These are phyloP conservation scores for Jatropha curcas DNA, from an alignment of 345 rosid species.

Conservation along the genomic window DNA sequence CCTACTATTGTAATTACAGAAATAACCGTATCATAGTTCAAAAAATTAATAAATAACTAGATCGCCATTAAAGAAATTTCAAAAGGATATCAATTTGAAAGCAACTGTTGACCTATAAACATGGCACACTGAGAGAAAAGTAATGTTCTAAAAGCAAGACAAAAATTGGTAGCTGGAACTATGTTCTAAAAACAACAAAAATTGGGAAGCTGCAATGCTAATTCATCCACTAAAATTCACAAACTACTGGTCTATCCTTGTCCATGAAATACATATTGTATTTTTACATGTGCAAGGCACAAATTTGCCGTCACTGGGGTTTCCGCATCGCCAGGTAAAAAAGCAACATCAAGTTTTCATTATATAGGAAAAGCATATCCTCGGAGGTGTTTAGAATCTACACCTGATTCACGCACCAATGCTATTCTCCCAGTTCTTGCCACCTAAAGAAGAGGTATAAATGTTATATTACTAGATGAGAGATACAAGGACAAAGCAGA, in stretches of 20 bases:
- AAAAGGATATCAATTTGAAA: too few species aligned
- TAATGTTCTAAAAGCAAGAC: neutral
- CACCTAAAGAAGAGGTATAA: slow-evolving; percentile 45
- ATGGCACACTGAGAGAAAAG: too few species aligned
- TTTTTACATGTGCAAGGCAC: too few species aligned
- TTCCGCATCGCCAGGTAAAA: neutral
- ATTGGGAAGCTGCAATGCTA: neutral
- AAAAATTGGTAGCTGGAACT: neutral
- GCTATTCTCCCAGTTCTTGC: slow-evolving; percentile 96
- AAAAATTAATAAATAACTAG: too few species aligned
- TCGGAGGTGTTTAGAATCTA: slow-evolving; percentile 80
- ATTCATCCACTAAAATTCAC: neutral
- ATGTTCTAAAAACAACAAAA: neutral
- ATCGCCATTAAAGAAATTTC: too few species aligned
- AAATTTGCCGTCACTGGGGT: neutral
- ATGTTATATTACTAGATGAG: neutral
- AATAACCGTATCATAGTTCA: too few species aligned
- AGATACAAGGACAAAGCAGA: neutral
- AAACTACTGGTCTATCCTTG: neutral
- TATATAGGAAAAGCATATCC: slow-evolving; percentile 77
- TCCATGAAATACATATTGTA: neutral
- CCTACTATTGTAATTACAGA: too few species aligned
- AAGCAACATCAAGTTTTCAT: neutral
- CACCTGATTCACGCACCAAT: slow-evolving; percentile 82
- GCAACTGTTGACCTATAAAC: too few species aligned